A percentile compares a stretch with the other conserved stretches of the same genome.
phyloP scores from a whole-genome alignment of 208 protist genomes.

The Crithidia brevicula region DNA sequence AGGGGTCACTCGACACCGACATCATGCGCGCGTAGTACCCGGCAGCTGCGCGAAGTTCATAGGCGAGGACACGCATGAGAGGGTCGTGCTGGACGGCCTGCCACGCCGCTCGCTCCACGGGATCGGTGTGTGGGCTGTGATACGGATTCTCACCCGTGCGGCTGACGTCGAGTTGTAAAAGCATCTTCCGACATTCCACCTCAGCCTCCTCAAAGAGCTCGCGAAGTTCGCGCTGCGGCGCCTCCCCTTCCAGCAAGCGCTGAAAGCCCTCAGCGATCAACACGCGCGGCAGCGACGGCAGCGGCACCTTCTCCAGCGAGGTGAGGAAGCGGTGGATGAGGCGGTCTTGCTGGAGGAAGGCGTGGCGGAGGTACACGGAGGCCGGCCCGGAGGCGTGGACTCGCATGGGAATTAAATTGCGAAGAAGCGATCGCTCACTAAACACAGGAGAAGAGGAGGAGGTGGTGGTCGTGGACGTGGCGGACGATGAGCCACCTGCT shows the following conservation, averaged over 20 bases:
- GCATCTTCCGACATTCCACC: slow-evolving; percentile 53
- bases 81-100: slow-evolving; percentile 56
- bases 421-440: slow-evolving; percentile 66
- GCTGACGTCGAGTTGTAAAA: slow-evolving; percentile 45
- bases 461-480: not conserved
- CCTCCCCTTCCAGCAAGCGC: slow-evolving; percentile 65
- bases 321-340: slow-evolving; percentile 65
- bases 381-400: slow-evolving; percentile 59
- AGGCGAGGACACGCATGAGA: slow-evolving; percentile 63
- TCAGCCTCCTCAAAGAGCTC: slow-evolving; percentile 79
- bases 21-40: slow-evolving; percentile 71
- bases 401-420: slow-evolving; percentile 76
- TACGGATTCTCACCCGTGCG: not conserved
- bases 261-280: slow-evolving; percentile 87
- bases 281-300: slow-evolving; percentile 78
- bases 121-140: slow-evolving; percentile 3
- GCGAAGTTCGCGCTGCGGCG: slow-evolving; percentile 78
- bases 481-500: not conserved
- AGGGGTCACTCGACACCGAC: slow-evolving; percentile 53
- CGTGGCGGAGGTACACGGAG: slow-evolving; percentile 67
- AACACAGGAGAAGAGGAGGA: not conserved
- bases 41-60: slow-evolving; percentile 74
- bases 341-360: slow-evolving; percentile 68
- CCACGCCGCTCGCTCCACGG: slow-evolving; percentile 32
- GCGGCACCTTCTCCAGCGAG: slow-evolving; percentile 67